Percentiles rank a stretch among this genome's conserved stretches.
Evolutionary conservation across 2,329 filamentous ascomycete genomes (phyloP).

Genomic region (Talaromyces pinophilus): DNA sequence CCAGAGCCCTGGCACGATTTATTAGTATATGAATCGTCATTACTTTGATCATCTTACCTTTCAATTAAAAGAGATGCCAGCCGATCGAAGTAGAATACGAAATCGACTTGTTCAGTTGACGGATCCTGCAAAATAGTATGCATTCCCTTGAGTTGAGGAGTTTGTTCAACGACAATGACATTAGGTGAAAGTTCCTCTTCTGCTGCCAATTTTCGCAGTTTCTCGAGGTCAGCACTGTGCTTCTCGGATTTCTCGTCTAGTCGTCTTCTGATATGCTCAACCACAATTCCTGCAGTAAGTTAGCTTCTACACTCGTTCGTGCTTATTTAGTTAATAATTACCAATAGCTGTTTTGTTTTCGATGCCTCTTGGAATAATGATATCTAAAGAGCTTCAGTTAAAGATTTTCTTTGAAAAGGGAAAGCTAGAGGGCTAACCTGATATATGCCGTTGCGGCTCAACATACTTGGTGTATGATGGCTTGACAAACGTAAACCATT

Average conservation of each 20-base stretch:
- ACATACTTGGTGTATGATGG: slow-evolving; percentile 95
- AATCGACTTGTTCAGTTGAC: slow-evolving; percentile 78
- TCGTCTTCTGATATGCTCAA: slow-evolving; percentile 86
- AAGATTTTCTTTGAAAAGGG: neutral
- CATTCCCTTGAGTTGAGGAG: slow-evolving; percentile 80
- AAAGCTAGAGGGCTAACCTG: slow-evolving; percentile 54
- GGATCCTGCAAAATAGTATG: slow-evolving; percentile 86
- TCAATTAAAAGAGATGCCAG: slow-evolving; percentile 83
- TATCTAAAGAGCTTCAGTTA: slow-evolving; percentile 53
- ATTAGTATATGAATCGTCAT: neutral
- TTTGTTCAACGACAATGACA: slow-evolving; percentile 72
- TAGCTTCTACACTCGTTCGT: slow-evolving; percentile 20
- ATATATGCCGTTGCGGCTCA: slow-evolving; percentile 84
- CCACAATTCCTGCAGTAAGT: slow-evolving; percentile 71
- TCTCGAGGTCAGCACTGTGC: slow-evolving; percentile 76
- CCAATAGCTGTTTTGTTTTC: slow-evolving; percentile 89
- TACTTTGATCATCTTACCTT: slow-evolving; percentile 41
- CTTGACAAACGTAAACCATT: slow-evolving; percentile 96
- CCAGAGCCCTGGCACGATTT: slow-evolving; percentile 61
- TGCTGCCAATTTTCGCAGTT: slow-evolving; percentile 70
- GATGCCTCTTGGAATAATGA: slow-evolving; percentile 92
- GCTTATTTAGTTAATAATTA: slow-evolving; percentile 13
- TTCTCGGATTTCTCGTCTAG: slow-evolving; percentile 80
- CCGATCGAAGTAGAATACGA: slow-evolving; percentile 96
- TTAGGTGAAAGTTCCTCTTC: slow-evolving; percentile 72